Evolutionary conservation across 345 rosid genomes (phyloP).

Genomic region (Firmiana major): DNA sequence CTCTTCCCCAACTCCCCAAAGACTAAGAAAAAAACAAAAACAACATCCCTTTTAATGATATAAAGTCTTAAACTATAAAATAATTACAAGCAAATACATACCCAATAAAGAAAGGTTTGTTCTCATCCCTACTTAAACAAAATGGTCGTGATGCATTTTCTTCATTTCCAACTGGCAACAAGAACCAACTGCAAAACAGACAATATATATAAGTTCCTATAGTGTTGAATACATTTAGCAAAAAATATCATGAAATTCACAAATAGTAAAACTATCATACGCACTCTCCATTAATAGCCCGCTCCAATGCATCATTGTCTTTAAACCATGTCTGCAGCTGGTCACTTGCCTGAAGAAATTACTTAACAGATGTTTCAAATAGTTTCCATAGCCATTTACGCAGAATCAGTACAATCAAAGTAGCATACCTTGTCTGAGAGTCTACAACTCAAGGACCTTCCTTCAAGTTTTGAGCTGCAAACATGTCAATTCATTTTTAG

Average conservation of each 20-base stretch:
- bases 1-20: too few relatives aligned
- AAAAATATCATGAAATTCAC: not conserved
- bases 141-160: slow-evolving; percentile 42
- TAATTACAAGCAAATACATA: slow-evolving; percentile 22
- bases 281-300: slow-evolving; percentile 75
- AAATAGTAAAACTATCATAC: slow-evolving; percentile 23
- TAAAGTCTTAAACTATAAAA: not conserved
- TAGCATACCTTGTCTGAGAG: slow-evolving; percentile 72
- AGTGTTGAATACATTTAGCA: not conserved
- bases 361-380: not conserved
- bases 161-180: slow-evolving; percentile 49
- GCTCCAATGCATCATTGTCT: slow-evolving; percentile 80
- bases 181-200: slow-evolving; percentile 60
- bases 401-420: not conserved
- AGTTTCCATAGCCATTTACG: not conserved
- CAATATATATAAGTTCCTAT: not conserved
- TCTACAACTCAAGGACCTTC: slow-evolving; percentile 71
- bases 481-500: not conserved
- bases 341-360: slow-evolving; percentile 35
- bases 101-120: slow-evolving; percentile 61
- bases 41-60: not conserved
- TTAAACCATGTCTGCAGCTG: slow-evolving; percentile 39
- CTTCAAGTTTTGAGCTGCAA: slow-evolving; percentile 80
- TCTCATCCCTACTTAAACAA: slow-evolving; percentile 53
- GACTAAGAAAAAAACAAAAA: too few relatives aligned